phyloP scores from a whole-genome alignment of 2,329 filamentous ascomycete species.

The Ophiocordyceps camponoti-rufipedis region DNA sequence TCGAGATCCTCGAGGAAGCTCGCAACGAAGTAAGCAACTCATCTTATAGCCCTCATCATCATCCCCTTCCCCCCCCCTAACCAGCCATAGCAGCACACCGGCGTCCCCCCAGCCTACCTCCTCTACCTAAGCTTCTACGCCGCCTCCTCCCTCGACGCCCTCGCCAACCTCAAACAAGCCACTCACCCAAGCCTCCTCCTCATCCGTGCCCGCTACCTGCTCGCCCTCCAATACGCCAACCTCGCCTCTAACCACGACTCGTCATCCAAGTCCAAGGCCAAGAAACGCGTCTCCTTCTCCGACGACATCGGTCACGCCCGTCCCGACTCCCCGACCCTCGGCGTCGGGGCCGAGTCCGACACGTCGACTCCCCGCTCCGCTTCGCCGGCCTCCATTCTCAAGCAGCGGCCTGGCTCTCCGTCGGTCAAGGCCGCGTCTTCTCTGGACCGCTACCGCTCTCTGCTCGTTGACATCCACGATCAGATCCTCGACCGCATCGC shows the following conservation, averaged over 20 bases:
- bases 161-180: conserved; percentile 27
- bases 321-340: conserved; percentile 42
- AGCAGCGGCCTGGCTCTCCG: not conserved
- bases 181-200: conserved; percentile 28
- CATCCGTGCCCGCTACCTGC: conserved; percentile 31
- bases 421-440: conserved; percentile 16
- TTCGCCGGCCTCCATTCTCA: conserved; percentile 7
- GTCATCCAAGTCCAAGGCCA: conserved; percentile 8
- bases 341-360: conserved; percentile 19
- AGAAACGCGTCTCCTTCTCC: conserved; percentile 21
- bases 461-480: conserved; percentile 26
- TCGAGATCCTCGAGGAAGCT: conserved; percentile 30
- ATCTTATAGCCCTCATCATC: not conserved
- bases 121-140: conserved; percentile 44
- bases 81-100: conserved; percentile 8
- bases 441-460: conserved; percentile 27
- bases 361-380: conserved; percentile 8
- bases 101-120: conserved; percentile 32
- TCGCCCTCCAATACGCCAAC: conserved; percentile 26
- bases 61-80: not conserved
- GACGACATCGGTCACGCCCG: conserved; percentile 25
- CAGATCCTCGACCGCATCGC: conserved; percentile 31
- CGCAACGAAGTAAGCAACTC: conserved; percentile 12
- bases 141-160: conserved; percentile 39
- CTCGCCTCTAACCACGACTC: not conserved